Base-by-base conservation (phyloP, 305 asterid species). In the Fraxinus dipetala region DNA sequence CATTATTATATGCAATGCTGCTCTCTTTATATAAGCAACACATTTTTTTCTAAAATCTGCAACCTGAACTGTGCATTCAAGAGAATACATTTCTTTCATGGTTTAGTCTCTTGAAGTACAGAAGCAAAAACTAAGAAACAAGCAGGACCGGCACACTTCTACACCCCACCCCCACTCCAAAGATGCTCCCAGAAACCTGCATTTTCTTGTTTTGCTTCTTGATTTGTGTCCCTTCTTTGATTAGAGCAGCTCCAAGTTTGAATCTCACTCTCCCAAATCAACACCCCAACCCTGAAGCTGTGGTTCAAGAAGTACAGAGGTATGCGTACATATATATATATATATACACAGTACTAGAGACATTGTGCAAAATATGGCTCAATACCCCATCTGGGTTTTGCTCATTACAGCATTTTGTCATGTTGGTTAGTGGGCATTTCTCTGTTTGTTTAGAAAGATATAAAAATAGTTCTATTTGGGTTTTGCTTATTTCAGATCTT, bases 241-340 rank as follows among this genome's bases (percentile, higher is more conserved):
- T 80, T 79, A 79, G 73, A 78, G 86, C 88, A 24, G 81, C 90
- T 24, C 31, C 87, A 77, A 77, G 54, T 43, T 79, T 85, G 78
- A 93, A 95, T 83, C 94, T 95, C 84, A 84, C 95, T 28, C 93
- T 95, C 73, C 91, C 93, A 40, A 91, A 91, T 88, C 99, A 95
- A 78, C 98, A 95, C 87, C 97, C 99, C 13, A 34, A 89, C 87
- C 99, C 99, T 84, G 99, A 95, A 75, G 90, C 83, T 81, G 97
- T 93, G 78, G 98, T 80, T 84, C 92, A 86, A 45, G 89, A 95
- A 76, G 87, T 95, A 4, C 98, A 91, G 35, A 92, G 98, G 99
- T 95, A 85, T 16, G 40, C 22, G 10, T 11, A 82, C 35, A 24
- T 24, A 26, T 28, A 79, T 14, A 65, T 59, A 24, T 31, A 26